These are phyloP conservation scores for Scutellaria baicalensis DNA, from an alignment of 257 asterid species.

Conservation along the genomic window DNA sequence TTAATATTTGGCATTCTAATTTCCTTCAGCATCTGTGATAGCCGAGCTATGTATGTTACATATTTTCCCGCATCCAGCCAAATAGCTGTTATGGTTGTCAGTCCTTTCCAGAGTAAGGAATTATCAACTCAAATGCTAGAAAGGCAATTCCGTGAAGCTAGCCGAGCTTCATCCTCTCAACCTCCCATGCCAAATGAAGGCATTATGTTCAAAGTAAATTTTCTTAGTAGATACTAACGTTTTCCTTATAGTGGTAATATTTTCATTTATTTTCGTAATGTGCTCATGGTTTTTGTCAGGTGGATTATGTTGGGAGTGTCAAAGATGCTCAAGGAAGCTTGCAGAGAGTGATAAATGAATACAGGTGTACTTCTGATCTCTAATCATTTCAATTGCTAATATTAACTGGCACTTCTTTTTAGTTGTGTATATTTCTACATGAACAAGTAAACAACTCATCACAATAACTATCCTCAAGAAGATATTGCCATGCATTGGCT, in stretches of 20 bases:
- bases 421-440: conserved; percentile 2
- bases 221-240: background rate
- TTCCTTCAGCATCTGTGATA: conserved; percentile 71
- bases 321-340: conserved; percentile 81
- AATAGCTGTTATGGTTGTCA: conserved; percentile 73
- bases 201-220: conserved; percentile 61
- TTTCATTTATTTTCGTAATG: conserved; percentile 9
- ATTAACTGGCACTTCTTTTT: background rate
- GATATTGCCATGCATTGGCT: background rate
- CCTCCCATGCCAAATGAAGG: conserved; percentile 43
- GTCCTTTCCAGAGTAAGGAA: conserved; percentile 89
- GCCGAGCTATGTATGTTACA: conserved; percentile 79
- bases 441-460: conserved; percentile 3
- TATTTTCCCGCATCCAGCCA: conserved; percentile 74
- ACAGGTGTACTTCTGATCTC: conserved; percentile 44
- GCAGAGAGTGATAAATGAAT: conserved; percentile 65
- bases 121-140: conserved; percentile 80
- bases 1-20: conserved; percentile 2
- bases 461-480: background rate
- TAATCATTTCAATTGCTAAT: conserved; percentile 14
- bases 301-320: conserved; percentile 65
- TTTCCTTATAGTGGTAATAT: conserved; percentile 7
- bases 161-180: conserved; percentile 50
- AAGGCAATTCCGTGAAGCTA: conserved; percentile 84
- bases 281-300: conserved; percentile 35